These are phyloP conservation scores for Kodamaea lidongshanica DNA, from an alignment of 805 yeast genomes.

Conservation along the genomic window DNA sequence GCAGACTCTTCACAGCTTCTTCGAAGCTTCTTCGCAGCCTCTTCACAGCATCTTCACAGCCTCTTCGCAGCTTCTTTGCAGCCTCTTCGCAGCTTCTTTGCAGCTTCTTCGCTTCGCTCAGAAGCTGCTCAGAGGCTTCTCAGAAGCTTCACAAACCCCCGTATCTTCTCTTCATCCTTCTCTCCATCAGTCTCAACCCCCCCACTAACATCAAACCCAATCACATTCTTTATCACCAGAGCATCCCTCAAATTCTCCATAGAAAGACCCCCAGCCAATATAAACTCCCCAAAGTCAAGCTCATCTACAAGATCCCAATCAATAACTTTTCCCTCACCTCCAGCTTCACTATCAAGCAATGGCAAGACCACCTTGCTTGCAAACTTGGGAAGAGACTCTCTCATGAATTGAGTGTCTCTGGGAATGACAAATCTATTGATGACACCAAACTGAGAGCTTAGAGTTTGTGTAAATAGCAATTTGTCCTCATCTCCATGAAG, in stretches of 20 bases:
- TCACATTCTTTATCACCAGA: constrained; percentile 45
- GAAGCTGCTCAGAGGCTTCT: constrained; percentile 1
- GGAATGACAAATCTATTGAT: constrained; percentile 68
- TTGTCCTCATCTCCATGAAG: constrained; percentile 65
- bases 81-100: too few relatives aligned
- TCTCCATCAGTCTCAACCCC: constrained; percentile 82
- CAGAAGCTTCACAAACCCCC: constrained; percentile 51
- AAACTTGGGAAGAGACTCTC: constrained; percentile 13
- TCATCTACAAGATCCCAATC: constrained; percentile 52
- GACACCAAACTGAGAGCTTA: constrained; percentile 45
- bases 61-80: too few relatives aligned
- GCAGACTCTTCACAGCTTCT: too few relatives aligned
- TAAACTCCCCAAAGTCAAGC: constrained; percentile 37
- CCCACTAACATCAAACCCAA: constrained; percentile 92
- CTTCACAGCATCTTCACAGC: too few relatives aligned
- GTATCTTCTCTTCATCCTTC: constrained; percentile 65
- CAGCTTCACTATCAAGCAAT: constrained; percentile 78
- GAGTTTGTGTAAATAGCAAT: constrained; percentile 42
- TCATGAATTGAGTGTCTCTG: constrained; percentile 38
- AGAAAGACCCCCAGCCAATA: constrained; percentile 86
- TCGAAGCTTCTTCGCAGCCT: too few relatives aligned
- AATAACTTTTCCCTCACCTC: constrained; percentile 84
- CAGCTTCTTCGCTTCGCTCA: constrained; percentile 1
- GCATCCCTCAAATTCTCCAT: constrained; percentile 68
- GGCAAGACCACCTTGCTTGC: constrained; percentile 44